These are phyloP conservation scores for Bretziella fagacearum DNA, from an alignment of 2,329 filamentous ascomycete species.

Conservation along the genomic window DNA sequence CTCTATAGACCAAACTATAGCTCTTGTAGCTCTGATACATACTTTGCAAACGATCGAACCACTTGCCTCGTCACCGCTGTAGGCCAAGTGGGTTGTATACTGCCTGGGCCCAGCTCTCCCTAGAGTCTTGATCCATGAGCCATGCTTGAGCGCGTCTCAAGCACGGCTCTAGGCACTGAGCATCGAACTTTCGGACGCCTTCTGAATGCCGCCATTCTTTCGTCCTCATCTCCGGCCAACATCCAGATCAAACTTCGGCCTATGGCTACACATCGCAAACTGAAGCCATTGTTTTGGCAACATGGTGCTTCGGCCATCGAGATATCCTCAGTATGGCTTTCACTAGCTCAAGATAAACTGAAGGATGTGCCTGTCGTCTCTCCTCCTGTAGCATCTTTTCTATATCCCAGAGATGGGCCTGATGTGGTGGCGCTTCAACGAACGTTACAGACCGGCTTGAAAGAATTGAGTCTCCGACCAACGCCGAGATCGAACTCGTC, in stretches of 20 bases:
- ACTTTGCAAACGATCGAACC: no score
- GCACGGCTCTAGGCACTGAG: conserved; percentile 5
- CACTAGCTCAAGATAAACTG: conserved; percentile 4
- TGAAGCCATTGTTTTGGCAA: conserved; percentile 13
- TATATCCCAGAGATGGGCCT: conserved; percentile 1
- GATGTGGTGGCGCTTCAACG: not conserved
- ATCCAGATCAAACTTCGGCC: conserved; percentile 2
- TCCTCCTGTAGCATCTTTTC: not conserved
- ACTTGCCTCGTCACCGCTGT: no score
- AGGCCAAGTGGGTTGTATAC: no score
- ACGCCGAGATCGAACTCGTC: no score
- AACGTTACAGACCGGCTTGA: no score
- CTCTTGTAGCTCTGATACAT: no score
- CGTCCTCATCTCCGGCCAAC: conserved; percentile 8
- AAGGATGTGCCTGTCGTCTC: not conserved
- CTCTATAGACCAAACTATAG: no score
- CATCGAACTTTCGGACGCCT: conserved; percentile 10
- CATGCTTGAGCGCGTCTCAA: conserved; percentile 15
- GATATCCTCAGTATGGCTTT: conserved; percentile 12
- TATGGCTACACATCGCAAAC: conserved; percentile 4
- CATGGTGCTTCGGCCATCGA: conserved; percentile 13
- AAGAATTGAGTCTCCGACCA: no score
- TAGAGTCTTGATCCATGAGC: not conserved
- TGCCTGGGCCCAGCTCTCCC: not conserved
- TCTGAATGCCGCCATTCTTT: conserved; percentile 8